Evolutionary conservation across 192 early-diverging fungal species (phyloP).

Genomic region (Dispira parvispora): DNA sequence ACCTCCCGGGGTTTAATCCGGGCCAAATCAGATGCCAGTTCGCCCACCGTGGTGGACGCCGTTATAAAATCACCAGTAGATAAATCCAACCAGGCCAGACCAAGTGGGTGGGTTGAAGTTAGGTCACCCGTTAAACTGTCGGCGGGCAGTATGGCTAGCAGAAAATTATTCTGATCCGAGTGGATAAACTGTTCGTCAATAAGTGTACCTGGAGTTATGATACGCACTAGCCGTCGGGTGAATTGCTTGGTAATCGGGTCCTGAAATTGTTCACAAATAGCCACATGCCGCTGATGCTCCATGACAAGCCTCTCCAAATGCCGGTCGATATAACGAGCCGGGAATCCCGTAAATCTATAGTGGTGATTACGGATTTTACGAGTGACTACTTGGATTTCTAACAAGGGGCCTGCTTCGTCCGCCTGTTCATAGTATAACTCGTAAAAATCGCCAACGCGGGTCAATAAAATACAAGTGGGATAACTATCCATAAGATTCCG

Average conservation of each 20-base stretch:
- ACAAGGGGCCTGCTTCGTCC: constrained; percentile 31
- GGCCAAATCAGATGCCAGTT: constrained; percentile 48
- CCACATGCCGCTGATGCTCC: constrained; percentile 37
- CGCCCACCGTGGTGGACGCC: constrained; percentile 25
- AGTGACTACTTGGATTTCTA: constrained; percentile 51
- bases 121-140: constrained; percentile 9
- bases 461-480: constrained; percentile 47
- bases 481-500: constrained; percentile 36
- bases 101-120: constrained; percentile 17
- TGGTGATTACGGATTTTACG: constrained; percentile 36
- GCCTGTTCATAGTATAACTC: constrained; percentile 67
- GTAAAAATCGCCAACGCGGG: constrained; percentile 67
- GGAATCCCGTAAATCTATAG: constrained; percentile 58
- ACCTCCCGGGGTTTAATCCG: constrained; percentile 79
- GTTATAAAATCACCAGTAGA: constrained; percentile 79
- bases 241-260: constrained; percentile 30
- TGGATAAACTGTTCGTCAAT: constrained; percentile 58
- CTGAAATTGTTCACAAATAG: constrained; percentile 51
- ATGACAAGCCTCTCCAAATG: constrained; percentile 49
- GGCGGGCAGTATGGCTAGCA: constrained; percentile 38
- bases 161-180: constrained; percentile 52
- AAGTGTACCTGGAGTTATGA: constrained; percentile 75
- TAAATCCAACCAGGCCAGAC: constrained; percentile 82
- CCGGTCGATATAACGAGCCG: constrained; percentile 36
- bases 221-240: constrained; percentile 49